Conservation (phyloP, 1,284 basidiomycete genomes). For the Melampsora americana region DNA sequence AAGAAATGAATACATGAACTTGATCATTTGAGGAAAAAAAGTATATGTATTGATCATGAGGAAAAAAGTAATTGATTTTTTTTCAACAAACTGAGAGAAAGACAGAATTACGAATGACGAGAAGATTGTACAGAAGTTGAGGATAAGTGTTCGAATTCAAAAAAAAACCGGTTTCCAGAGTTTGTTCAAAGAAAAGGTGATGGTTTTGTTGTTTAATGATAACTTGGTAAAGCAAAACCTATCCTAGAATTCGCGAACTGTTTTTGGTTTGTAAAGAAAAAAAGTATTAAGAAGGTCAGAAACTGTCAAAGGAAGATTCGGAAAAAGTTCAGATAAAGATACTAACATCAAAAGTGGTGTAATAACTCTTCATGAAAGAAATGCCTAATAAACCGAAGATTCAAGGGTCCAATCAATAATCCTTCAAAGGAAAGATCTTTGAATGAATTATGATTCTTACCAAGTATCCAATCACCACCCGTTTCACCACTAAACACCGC, state of each 20-base stretch:
- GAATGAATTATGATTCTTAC: background rate
- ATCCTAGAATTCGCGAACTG: constrained; percentile 11
- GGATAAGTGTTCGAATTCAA: no score
- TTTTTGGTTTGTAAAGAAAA: background rate
- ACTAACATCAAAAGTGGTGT: constrained; percentile 43
- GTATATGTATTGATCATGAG: no score
- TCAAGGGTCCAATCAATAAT: background rate
- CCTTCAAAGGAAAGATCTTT: background rate
- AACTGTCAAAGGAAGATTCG: background rate
- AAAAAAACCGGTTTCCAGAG: no score
- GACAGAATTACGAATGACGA: no score
- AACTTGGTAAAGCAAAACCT: constrained; percentile 8
- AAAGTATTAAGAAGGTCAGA: constrained; percentile 3
- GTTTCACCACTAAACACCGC: constrained; percentile 42
- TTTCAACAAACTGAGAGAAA: no score
- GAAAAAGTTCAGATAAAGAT: background rate
- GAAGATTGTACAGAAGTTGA: no score
- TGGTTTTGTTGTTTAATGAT: background rate
- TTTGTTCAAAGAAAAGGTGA: no score
- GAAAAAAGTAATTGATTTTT: no score
- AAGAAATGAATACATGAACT: no score
- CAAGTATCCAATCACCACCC: constrained; percentile 42
- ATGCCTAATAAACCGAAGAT: constrained; percentile 26
- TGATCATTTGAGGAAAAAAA: no score
- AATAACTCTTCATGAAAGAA: constrained; percentile 44